Base-by-base conservation (phyloP, 2,329 filamentous ascomycete species). In the Dendrostoma leiphaemia region DNA sequence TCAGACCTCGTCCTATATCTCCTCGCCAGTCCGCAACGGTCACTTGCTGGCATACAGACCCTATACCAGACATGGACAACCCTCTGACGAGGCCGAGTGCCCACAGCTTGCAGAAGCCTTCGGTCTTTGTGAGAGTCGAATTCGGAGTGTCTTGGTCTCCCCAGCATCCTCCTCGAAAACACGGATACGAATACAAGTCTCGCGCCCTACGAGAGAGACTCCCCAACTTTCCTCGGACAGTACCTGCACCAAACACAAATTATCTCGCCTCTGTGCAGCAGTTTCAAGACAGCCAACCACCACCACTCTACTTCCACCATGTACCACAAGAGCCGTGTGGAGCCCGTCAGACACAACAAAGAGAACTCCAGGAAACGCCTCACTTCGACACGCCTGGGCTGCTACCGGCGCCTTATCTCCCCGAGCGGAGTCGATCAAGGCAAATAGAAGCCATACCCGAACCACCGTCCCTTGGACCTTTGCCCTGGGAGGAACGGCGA, bases 51-150 rank as follows among this genome's bases (percentile, higher is more conserved):
- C 61, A 59, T 57, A 64, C 58, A 48, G 61, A 63, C 37, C 60
- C 59, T 60, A 62, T 64, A 31, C 44, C 44, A 46, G 45, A 23
- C 62, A 64, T 57, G 60, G 64, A 66, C 57, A 57, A 62, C 49
- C 55, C 61, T 58, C 56, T 61, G 57, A 52, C 55, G 63, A 56
- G 60, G 62, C 60, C 56, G 60, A 60, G 57, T 63, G 67, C 56
- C 61, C 61, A 45, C 60, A 55, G 57, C 37, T 55, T 66, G 21
- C 63, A 65, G 23, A 69, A 67, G 26, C 75, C 74, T 26, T 74
- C 76, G 54, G 67, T 81, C 51, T 81, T 79, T 54, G 65, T 81
- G 9, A 74, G 78, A 51, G 65, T 82, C 55, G 78, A 80, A 61
- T 78, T 81, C 55, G 77, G 79, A 28, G 65, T 82, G 23, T 79